Percentiles rank a stretch among this genome's conserved stretches.
phyloP scores from a whole-genome alignment of 2,329 filamentous ascomycete species.

The Verticillium alfalfae region DNA sequence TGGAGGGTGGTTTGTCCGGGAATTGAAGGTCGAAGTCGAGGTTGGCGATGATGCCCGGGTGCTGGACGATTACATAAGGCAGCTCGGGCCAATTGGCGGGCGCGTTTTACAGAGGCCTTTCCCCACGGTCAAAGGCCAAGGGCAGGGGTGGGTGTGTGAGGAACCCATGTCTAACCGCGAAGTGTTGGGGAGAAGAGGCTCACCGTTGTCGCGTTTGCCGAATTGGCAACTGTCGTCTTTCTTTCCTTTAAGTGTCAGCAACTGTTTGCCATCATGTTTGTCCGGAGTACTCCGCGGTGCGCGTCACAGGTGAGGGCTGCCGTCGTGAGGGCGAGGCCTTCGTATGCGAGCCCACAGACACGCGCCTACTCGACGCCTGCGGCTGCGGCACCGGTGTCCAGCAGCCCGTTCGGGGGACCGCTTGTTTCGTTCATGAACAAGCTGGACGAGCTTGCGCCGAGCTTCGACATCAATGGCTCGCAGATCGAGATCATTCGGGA shows the following conservation, averaged over 20 bases:
- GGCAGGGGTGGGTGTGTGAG: too few relatives aligned
- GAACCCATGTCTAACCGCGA: background rate
- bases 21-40: constrained; percentile 8
- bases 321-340: background rate
- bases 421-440: constrained; percentile 59
- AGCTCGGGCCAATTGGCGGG: constrained; percentile 10
- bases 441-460: constrained; percentile 83
- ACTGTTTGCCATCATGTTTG: constrained; percentile 21
- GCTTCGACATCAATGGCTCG: constrained; percentile 77
- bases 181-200: background rate
- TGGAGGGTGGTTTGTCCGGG: background rate
- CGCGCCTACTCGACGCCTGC: constrained; percentile 10
- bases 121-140: too few relatives aligned
- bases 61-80: constrained; percentile 1
- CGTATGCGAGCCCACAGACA: constrained; percentile 7
- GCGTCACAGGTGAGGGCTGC: constrained; percentile 15
- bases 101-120: constrained; percentile 5
- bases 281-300: constrained; percentile 23
- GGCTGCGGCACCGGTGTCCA: constrained; percentile 7
- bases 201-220: background rate
- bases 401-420: constrained; percentile 26
- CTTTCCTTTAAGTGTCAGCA: background rate
- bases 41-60: background rate
- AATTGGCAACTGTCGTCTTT: background rate
- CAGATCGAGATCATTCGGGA: constrained; percentile 74